Evolutionary conservation across 257 asterid genomes (phyloP).

Genomic region (Solanum ossicruentum): DNA sequence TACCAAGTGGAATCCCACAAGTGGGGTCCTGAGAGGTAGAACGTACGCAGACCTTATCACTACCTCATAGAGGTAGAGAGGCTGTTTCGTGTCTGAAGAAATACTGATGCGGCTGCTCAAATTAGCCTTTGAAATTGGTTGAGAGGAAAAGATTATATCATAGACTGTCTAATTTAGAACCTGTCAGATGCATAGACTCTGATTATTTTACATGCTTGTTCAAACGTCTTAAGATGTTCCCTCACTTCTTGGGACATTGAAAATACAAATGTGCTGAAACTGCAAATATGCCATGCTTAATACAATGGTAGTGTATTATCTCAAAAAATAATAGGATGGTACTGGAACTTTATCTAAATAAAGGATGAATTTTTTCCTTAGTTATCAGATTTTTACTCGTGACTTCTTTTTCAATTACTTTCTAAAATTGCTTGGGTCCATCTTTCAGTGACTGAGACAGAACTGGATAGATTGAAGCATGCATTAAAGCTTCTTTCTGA

Average conservation of each 20-base stretch:
- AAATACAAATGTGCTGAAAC: background rate
- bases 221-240: background rate
- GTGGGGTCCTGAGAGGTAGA: too few relatives aligned
- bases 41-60: too few relatives aligned
- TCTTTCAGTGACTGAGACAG: slow-evolving; percentile 68
- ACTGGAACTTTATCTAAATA: too few relatives aligned
- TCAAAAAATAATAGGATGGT: background rate
- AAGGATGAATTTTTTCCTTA: background rate
- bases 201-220: background rate
- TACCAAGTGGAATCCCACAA: too few relatives aligned
- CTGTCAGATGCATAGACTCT: background rate
- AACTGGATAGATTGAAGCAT: slow-evolving; percentile 69
- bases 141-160: background rate
- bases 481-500: slow-evolving; percentile 82
- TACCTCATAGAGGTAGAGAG: too few relatives aligned
- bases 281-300: background rate
- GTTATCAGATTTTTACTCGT: background rate
- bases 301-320: background rate
- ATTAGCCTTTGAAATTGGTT: background rate
- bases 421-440: background rate
- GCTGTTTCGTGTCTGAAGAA: background rate
- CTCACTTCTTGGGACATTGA: background rate
- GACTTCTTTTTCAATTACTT: background rate
- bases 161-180: background rate
- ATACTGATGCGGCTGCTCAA: background rate